Conservation (phyloP, 176 grass and related monocot species). For the Bonia amplexicaulis region DNA sequence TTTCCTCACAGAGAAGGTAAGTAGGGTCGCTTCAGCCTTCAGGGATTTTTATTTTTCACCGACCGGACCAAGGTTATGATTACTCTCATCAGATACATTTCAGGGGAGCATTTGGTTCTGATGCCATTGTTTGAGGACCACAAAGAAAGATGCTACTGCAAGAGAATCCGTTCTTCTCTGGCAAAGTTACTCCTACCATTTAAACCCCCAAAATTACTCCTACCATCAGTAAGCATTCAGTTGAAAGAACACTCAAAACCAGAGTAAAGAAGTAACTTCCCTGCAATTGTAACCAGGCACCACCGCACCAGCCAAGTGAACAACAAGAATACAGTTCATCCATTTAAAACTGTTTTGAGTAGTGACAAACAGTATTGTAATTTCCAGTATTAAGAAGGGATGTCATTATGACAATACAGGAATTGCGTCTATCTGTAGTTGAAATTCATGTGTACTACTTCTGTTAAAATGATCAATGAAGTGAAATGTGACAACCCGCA, state of each 20-base stretch:
- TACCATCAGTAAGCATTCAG: neutral
- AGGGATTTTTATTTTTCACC: neutral
- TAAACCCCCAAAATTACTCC: neutral
- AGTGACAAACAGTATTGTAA: neutral
- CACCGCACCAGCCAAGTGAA: neutral
- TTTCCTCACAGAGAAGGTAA: neutral
- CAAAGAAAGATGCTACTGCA: neutral
- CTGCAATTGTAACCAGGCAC: neutral
- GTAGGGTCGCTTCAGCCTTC: neutral
- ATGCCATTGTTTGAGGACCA: slow-evolving; percentile 18
- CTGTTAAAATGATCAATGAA: neutral
- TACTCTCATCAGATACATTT: neutral
- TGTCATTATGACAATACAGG: neutral
- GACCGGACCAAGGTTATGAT: neutral
- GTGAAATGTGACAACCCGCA: neutral
- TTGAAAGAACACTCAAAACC: neutral
- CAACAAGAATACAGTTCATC: neutral
- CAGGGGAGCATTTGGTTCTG: slow-evolving; percentile 19
- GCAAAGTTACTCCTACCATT: neutral
- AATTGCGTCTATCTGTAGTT: neutral
- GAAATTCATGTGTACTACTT: neutral
- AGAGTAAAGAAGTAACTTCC: neutral
- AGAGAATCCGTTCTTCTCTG: neutral
- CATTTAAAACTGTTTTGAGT: neutral
- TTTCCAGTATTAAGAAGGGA: neutral